Evolutionary conservation across 805 yeast genomes (phyloP).

Genomic region (Cyberlindnera veronae): DNA sequence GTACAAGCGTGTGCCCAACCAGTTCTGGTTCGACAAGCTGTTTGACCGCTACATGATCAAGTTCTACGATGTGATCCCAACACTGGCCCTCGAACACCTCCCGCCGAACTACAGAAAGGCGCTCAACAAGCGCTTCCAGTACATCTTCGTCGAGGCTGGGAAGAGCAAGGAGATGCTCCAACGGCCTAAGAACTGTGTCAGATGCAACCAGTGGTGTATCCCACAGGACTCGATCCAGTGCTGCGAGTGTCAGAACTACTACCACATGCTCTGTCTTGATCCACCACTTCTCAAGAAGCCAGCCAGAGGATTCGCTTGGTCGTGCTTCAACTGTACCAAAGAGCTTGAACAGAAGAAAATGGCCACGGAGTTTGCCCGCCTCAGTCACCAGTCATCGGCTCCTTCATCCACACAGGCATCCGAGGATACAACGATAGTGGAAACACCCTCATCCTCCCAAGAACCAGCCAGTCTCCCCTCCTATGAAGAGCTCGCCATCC

Average conservation of each 20-base stretch:
- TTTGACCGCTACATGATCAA: conserved; percentile 84
- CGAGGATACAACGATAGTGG: not conserved
- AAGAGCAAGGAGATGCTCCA: conserved; percentile 58
- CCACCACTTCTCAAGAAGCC: conserved; percentile 83
- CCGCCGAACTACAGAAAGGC: conserved; percentile 61
- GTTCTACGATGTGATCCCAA: conserved; percentile 74
- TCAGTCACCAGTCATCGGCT: conserved; percentile 28
- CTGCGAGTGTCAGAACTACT: conserved; percentile 66
- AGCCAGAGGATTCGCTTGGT: conserved; percentile 86
- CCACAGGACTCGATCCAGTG: conserved; percentile 72
- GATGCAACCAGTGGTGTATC: conserved; percentile 84
- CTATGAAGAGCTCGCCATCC: conserved; percentile 55
- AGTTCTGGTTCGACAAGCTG: conserved; percentile 80
- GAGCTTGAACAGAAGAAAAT: conserved; percentile 27
- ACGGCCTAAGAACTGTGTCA: conserved; percentile 65
- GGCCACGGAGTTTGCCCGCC: conserved; percentile 16
- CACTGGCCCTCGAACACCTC: conserved; percentile 51
- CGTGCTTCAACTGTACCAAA: conserved; percentile 76
- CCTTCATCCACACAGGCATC: too few relatives aligned
- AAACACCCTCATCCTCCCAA: not conserved
- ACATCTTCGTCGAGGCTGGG: conserved; percentile 69
- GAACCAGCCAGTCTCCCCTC: conserved; percentile 35
- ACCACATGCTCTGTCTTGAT: conserved; percentile 80
- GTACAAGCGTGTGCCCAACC: conserved; percentile 57
- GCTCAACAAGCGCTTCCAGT: conserved; percentile 63